Evolutionary conservation across 2,329 filamentous ascomycete species (phyloP).

Genomic region (Aspergillus novofumigatus): DNA sequence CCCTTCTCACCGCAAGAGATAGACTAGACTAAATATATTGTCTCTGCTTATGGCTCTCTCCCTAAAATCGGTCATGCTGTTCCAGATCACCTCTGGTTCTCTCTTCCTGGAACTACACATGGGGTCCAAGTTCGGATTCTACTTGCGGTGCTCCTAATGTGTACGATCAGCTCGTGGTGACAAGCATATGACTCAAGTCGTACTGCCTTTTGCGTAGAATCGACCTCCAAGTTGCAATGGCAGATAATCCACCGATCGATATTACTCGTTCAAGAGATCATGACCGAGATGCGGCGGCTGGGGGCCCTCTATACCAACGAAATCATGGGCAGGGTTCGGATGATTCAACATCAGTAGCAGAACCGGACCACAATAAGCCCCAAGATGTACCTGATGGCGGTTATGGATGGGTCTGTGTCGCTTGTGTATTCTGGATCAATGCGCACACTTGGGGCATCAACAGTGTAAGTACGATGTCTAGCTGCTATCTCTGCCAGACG

Average conservation of each 20-base stretch:
- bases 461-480: constrained; percentile 42
- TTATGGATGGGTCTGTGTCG: constrained; percentile 61
- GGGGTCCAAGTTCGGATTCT: background rate
- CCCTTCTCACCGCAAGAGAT: background rate
- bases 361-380: constrained; percentile 27
- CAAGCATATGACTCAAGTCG: background rate
- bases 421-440: constrained; percentile 55
- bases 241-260: constrained; percentile 30
- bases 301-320: constrained; percentile 1
- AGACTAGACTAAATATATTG: background rate
- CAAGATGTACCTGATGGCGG: constrained; percentile 50
- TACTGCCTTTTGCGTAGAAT: background rate
- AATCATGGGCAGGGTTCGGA: constrained; percentile 8
- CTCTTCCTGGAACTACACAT: background rate
- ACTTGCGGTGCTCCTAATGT: background rate
- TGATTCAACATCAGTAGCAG: constrained; percentile 7
- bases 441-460: constrained; percentile 74
- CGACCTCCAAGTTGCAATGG: constrained; percentile 17
- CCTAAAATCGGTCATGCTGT: background rate
- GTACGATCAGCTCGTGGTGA: background rate
- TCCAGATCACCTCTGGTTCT: background rate
- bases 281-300: constrained; percentile 4
- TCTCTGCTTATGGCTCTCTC: background rate
- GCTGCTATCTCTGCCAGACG: background rate
- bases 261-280: constrained; percentile 21